Base-by-base conservation (phyloP, 371 early-diverging fungal species). In the Mucor piriformis region DNA sequence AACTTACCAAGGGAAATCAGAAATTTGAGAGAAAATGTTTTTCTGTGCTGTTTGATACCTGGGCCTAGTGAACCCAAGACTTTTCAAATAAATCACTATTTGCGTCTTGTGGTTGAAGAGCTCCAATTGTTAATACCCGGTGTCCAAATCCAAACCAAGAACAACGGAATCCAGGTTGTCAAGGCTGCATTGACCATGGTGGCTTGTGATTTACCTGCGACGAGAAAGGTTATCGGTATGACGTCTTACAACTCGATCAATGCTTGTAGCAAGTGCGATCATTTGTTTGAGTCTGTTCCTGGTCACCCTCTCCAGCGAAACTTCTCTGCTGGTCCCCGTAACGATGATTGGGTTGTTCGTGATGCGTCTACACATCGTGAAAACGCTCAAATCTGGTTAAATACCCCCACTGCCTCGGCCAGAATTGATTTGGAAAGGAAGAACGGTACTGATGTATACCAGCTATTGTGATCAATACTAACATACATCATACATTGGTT, bases 51-150 rank as follows among this genome's bases (percentile, higher is more conserved):
- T 25, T 23, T 67, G 6, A 48, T 61, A 15, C 58, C 58, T 29
- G 67, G 62, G 1, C 61, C 58, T 7, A 57, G 48, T 7, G 57
- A 67, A 29, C 62, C 62, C 7, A 42, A 10, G 1, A 54, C 50
- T 0, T 23, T 18, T 18, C 38, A 62, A 10, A 61, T 61, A 15
- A 62, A 61, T 27, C n/a, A 47, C 10, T 61, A 67, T 38, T 38
- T 61, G 18, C 6, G 21, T 4, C 62, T 61, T 12, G 33, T 67
- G 8, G 59, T 61, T 2, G 50, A 57, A 5, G 57, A 54, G 13
- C 54, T 67, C 1, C 16, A 13, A 20, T 16, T 27, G 7, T 43
- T 59, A 27, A 47, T 24, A n/a, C 13, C 27, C 43, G 62, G 59
- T 33, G 61, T 59, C 7, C 15, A 23, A 15, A 66, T 50, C 15